Percentiles rank a stretch among this genome's conserved stretches.
Conservation (phyloP, 768 basidiomycete genomes). For the Kwoniella newhampshirensis region DNA sequence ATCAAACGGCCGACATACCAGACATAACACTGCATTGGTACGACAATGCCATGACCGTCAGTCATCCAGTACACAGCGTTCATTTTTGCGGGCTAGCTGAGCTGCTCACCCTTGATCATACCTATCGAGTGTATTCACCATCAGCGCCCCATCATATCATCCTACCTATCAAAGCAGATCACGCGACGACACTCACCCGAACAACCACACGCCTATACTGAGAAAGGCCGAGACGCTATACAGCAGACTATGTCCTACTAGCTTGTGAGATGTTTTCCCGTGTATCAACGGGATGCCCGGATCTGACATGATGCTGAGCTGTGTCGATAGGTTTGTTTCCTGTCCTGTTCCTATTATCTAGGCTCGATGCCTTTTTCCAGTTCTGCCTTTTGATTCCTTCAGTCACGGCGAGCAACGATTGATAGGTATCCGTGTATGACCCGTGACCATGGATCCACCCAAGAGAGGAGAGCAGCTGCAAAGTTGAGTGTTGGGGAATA, state of each 20-base stretch:
- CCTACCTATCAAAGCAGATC: neutral
- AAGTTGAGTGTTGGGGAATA: too few relatives aligned
- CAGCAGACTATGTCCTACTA: constrained; percentile 45
- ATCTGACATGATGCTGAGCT: constrained; percentile 25
- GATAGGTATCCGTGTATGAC: too few relatives aligned
- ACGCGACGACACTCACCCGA: constrained; percentile 43
- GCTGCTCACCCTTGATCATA: constrained; percentile 50
- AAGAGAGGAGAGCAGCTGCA: too few relatives aligned
- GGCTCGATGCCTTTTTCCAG: too few relatives aligned
- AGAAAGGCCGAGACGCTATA: constrained; percentile 51
- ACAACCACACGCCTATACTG: constrained; percentile 53
- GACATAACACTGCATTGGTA: constrained; percentile 44
- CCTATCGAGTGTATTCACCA: constrained; percentile 12
- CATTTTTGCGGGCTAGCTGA: too few relatives aligned
- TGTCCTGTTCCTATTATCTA: too few relatives aligned
- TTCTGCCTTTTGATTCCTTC: too few relatives aligned
- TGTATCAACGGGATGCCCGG: constrained; percentile 43
- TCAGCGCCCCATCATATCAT: constrained; percentile 1
- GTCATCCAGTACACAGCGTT: too few relatives aligned
- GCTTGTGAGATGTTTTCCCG: constrained; percentile 36
- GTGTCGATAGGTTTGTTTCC: too few relatives aligned
- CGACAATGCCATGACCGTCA: neutral
- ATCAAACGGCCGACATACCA: constrained; percentile 32
- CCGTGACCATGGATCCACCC: too few relatives aligned
- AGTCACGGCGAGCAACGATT: too few relatives aligned